Evolutionary conservation across 805 yeast genomes (phyloP).

Genomic region (Zygotorulaspora danielsina): DNA sequence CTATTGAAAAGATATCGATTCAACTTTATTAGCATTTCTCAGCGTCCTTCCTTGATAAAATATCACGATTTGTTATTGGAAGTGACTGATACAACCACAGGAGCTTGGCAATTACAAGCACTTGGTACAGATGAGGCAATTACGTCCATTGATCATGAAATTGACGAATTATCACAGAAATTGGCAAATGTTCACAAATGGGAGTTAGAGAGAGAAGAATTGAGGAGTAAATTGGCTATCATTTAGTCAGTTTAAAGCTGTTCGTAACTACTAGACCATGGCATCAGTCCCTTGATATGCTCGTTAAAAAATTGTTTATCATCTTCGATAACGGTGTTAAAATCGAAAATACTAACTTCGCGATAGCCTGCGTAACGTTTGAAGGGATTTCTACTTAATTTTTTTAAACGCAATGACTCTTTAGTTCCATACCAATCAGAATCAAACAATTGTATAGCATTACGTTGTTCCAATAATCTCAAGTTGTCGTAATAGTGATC

Average conservation of each 20-base stretch:
- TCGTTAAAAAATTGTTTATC: constrained; percentile 21
- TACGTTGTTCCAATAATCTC: constrained; percentile 44
- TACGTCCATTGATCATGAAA: constrained; percentile 69
- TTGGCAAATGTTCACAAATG: constrained; percentile 55
- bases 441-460: constrained; percentile 52
- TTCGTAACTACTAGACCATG: constrained; percentile 26
- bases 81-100: constrained; percentile 53
- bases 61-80: constrained; percentile 77
- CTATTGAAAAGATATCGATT: constrained; percentile 62
- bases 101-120: constrained; percentile 58
- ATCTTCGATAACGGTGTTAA: constrained; percentile 9
- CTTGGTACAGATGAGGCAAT: constrained; percentile 63
- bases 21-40: constrained; percentile 77
- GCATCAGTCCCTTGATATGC: constrained; percentile 28
- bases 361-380: constrained; percentile 40
- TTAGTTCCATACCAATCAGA: constrained; percentile 56
- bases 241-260: constrained; percentile 24
- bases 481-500: constrained; percentile 45
- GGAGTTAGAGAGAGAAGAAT: constrained; percentile 55
- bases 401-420: constrained; percentile 45
- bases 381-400: constrained; percentile 54
- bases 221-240: constrained; percentile 40
- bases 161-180: constrained; percentile 58
- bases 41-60: constrained; percentile 76
- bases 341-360: constrained; percentile 10